A percentile compares a stretch with the other conserved stretches of the same genome.
Conservation (phyloP, 306 rosid genomes). For the Lablab purpureus region DNA sequence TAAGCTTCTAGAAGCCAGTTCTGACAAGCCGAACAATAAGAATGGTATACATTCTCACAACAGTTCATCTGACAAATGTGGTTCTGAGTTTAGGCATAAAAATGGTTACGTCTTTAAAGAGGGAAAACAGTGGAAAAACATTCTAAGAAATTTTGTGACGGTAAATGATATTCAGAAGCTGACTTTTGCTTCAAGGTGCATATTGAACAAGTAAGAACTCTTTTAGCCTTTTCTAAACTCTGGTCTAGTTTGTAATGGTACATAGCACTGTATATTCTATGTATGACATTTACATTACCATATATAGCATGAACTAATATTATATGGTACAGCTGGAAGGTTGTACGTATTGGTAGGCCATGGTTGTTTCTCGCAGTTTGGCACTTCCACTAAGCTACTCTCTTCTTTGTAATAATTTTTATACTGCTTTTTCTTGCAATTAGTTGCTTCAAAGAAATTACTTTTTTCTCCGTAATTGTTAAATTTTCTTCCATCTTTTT, state of each 20-base stretch:
- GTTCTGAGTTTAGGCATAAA: constrained; percentile 56
- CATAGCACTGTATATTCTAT: constrained; percentile 18
- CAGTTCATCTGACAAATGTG: constrained; percentile 50
- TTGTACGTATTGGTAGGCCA: constrained; percentile 10
- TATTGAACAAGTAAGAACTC: constrained; percentile 76
- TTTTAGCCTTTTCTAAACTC: constrained; percentile 33
- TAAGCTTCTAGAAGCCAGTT: constrained; percentile 61
- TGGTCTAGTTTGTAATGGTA: constrained; percentile 23
- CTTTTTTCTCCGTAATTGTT: constrained; percentile 18
- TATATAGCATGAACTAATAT: constrained; percentile 13
- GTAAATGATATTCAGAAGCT: constrained; percentile 65
- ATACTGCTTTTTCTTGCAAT: constrained; percentile 23
- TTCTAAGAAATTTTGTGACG: constrained; percentile 56
- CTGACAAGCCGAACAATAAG: constrained; percentile 44
- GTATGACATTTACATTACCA: constrained; percentile 6
- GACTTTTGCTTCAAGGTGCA: constrained; percentile 50
- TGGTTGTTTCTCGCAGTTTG: constrained; percentile 37
- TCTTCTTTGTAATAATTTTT: constrained; percentile 23
- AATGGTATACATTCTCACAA: constrained; percentile 42
- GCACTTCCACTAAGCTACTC: constrained; percentile 19
- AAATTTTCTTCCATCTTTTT: constrained; percentile 26
- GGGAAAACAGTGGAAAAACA: constrained; percentile 53
- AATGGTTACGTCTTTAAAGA: constrained; percentile 53
- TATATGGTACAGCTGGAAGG: constrained; percentile 6
- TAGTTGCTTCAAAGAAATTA: constrained; percentile 22